Conservation (phyloP, 495 filamentous ascomycete species). For the Pyronema domesticum region DNA sequence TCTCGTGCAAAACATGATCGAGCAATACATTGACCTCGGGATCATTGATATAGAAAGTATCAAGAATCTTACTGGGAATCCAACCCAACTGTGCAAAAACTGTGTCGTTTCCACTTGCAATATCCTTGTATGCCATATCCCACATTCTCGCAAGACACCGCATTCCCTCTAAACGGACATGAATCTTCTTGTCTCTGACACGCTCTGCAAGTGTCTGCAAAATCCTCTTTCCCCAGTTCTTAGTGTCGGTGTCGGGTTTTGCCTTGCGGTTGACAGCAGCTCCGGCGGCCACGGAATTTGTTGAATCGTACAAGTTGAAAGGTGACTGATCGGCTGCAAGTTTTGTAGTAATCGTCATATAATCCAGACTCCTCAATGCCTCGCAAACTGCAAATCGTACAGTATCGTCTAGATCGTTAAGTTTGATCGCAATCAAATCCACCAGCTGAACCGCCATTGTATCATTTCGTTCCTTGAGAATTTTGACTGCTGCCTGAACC, state of each 20-base stretch:
- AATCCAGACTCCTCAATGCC: slow-evolving; percentile 60
- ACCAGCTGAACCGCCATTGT: slow-evolving; percentile 36
- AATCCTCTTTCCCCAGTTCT: slow-evolving; percentile 27
- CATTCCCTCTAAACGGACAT: slow-evolving; percentile 73
- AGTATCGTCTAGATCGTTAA: slow-evolving; percentile 75
- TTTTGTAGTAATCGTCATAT: slow-evolving; percentile 55
- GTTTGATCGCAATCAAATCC: slow-evolving; percentile 53
- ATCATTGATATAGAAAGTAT: slow-evolving; percentile 82
- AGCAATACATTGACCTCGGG: slow-evolving; percentile 64
- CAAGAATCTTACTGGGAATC: slow-evolving; percentile 71
- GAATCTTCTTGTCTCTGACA: slow-evolving; percentile 67
- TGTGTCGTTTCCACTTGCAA: slow-evolving; percentile 62
- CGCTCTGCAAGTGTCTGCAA: slow-evolving; percentile 69
- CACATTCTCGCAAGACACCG: slow-evolving; percentile 66
- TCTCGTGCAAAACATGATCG: slow-evolving; percentile 73
- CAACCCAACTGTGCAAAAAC: slow-evolving; percentile 53
- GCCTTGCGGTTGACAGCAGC: slow-evolving; percentile 25
- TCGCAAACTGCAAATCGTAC: slow-evolving; percentile 76
- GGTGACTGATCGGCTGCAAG: slow-evolving; percentile 38
- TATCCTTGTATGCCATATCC: slow-evolving; percentile 76
- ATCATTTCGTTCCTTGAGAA: slow-evolving; percentile 33
- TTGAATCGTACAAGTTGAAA: slow-evolving; percentile 18
- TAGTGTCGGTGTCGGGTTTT: slow-evolving; percentile 29
- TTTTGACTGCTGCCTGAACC: slow-evolving; percentile 68
- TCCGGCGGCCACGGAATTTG: neutral